Conservation (phyloP, 2,329 filamentous ascomycete species). For the Sporothrix globosa region DNA sequence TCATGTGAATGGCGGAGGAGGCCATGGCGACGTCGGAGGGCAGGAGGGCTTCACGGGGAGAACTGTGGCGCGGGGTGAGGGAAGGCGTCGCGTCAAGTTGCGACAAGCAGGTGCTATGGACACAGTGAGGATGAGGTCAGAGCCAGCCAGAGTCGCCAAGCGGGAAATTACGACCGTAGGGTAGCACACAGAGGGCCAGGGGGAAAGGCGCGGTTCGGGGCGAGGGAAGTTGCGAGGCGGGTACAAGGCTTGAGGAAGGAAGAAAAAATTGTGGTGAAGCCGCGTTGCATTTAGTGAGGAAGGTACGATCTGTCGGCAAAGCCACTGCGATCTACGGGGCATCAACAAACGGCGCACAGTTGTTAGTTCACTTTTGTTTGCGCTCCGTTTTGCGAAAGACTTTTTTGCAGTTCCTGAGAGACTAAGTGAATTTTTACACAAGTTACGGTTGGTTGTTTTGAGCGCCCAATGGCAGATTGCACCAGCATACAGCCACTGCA, state of each 20-base stretch:
- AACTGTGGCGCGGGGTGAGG: background rate
- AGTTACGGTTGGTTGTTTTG: background rate
- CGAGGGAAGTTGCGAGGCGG: background rate
- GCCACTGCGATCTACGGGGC: background rate
- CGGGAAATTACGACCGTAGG: conserved; percentile 24
- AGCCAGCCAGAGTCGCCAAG: conserved; percentile 10
- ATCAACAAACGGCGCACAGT: background rate
- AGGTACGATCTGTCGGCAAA: background rate
- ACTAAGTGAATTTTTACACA: background rate
- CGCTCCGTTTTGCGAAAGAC: background rate
- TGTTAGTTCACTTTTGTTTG: conserved; percentile 4
- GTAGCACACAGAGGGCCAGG: conserved; percentile 21
- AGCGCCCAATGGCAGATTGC: background rate
- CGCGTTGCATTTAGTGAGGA: background rate
- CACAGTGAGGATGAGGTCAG: background rate
- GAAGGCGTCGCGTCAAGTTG: background rate
- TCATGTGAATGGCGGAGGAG: conserved; percentile 46
- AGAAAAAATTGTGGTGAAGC: conserved; percentile 10
- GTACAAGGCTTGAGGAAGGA: conserved; percentile 6
- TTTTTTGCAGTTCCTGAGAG: background rate
- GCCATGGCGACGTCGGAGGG: conserved; percentile 31
- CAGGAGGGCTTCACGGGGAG: background rate
- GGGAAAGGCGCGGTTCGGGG: background rate
- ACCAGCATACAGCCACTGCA: background rate
- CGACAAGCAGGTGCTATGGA: background rate